These are phyloP conservation scores for Hypsizygus marmoreus DNA, from an alignment of 768 basidiomycete species.

Conservation along the genomic window DNA sequence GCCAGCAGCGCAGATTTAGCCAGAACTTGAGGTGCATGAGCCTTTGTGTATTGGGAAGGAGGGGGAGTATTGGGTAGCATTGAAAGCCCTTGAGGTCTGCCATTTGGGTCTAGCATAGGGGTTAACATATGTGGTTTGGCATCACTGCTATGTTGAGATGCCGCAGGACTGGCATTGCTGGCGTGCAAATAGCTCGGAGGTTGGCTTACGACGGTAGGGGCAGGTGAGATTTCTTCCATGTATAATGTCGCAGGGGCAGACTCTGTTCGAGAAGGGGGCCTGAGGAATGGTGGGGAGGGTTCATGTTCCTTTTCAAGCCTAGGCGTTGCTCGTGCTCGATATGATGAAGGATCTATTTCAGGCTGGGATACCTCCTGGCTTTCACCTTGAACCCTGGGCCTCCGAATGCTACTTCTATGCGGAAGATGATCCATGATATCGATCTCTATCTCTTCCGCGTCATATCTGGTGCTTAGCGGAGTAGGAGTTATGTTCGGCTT, in stretches of 20 bases:
- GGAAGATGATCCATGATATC: conserved; percentile 18
- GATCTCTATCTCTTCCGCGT: conserved; percentile 10
- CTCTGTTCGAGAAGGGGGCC: conserved; percentile 13
- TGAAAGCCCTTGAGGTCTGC: neutral
- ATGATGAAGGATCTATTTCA: no score
- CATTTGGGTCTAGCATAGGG: neutral
- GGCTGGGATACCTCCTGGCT: no score
- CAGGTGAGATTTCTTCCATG: conserved; percentile 2
- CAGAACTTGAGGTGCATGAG: no score
- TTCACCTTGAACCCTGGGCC: no score
- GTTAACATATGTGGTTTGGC: neutral
- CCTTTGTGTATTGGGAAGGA: neutral
- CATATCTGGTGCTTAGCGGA: neutral
- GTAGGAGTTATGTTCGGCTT: neutral
- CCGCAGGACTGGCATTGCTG: neutral
- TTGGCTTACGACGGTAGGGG: conserved; percentile 8
- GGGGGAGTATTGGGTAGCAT: neutral
- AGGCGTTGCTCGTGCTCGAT: neutral
- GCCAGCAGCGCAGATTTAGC: no score
- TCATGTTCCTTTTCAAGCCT: neutral
- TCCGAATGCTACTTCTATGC: neutral
- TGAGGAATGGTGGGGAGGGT: conserved; percentile 1
- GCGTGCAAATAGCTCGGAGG: neutral
- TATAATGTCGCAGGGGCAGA: conserved; percentile 10
- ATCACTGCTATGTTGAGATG: neutral